Percentiles rank a stretch among this genome's conserved stretches.
Conservation (phyloP, 2,329 filamentous ascomycete species). For the Didymella keratinophila region DNA sequence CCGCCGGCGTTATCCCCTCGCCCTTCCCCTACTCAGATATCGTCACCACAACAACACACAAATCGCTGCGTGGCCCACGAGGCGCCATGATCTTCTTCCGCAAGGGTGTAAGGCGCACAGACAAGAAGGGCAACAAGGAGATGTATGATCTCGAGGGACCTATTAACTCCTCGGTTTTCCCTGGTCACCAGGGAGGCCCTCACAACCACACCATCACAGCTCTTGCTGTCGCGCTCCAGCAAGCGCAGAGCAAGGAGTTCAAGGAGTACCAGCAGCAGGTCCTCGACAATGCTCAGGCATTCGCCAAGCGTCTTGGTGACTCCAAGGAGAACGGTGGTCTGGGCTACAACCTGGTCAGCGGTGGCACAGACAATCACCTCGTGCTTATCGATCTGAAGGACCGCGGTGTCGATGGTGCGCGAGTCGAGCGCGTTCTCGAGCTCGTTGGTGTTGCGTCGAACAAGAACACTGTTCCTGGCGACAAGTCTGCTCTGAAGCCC, state of each 20-base stretch:
- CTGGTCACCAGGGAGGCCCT: conserved; percentile 96
- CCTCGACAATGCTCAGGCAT: conserved; percentile 88
- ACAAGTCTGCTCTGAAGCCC: conserved; percentile 95
- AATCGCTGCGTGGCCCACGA: conserved; percentile 95
- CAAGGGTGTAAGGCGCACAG: conserved; percentile 89
- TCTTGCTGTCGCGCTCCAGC: conserved; percentile 91
- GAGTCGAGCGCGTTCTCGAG: conserved; percentile 94
- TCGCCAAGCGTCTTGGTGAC: conserved; percentile 74
- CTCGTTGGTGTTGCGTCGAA: conserved; percentile 99
- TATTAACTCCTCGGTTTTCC: conserved; percentile 99
- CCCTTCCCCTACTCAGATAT: conserved; percentile 94
- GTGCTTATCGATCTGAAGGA: conserved; percentile 93
- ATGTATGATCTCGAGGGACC: conserved; percentile 93
- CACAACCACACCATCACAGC: conserved; percentile 99
- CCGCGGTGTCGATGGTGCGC: conserved; percentile 86
- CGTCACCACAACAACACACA: conserved; percentile 98
- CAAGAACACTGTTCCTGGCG: conserved; percentile 98
- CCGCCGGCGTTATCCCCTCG: conserved; percentile 89
- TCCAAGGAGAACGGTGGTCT: conserved; percentile 75
- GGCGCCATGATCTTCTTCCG: conserved; percentile 99
- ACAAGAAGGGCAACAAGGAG: conserved; percentile 90
- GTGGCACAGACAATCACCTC: conserved; percentile 97
- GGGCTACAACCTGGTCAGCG: conserved; percentile 92
- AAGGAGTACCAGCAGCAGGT: conserved; percentile 93
- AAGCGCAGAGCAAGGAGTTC: conserved; percentile 90